Percentiles rank a stretch among this genome's conserved stretches.
Conservation (phyloP, 805 yeast genomes). For the Saccharomyces kudriavzevii region DNA sequence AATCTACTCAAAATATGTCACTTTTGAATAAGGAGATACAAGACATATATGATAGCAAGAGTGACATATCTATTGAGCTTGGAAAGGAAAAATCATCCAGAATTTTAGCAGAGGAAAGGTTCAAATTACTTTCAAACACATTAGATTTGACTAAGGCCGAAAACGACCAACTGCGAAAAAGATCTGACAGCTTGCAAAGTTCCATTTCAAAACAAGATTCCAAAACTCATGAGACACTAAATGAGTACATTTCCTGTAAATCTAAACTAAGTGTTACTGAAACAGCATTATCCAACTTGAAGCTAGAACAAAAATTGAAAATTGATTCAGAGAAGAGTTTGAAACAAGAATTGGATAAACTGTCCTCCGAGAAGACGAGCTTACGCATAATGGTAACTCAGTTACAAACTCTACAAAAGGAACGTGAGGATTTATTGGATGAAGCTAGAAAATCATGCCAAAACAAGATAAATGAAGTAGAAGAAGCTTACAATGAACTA, state of each 20-base stretch:
- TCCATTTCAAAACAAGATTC: conserved; percentile 40
- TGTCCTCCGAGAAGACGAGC: conserved; percentile 51
- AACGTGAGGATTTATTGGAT: conserved; percentile 46
- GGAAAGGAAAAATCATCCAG: conserved; percentile 49
- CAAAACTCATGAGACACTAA: conserved; percentile 40
- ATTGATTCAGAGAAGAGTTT: conserved; percentile 42
- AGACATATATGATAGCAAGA: conserved; percentile 34
- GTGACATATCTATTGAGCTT: conserved; percentile 40
- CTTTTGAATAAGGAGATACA: conserved; percentile 43
- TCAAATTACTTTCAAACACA: conserved; percentile 35
- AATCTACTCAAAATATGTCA: conserved; percentile 38
- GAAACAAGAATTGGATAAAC: conserved; percentile 42
- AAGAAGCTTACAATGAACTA: conserved; percentile 15
- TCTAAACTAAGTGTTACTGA: conserved; percentile 37
- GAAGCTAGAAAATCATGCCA: conserved; percentile 44
- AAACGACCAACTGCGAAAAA: conserved; percentile 36
- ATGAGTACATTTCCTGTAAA: conserved; percentile 49
- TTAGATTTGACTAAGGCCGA: conserved; percentile 38
- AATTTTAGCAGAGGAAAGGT: conserved; percentile 46
- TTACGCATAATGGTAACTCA: conserved; percentile 50
- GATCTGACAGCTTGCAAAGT: conserved; percentile 36
- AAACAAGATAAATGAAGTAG: conserved; percentile 42
- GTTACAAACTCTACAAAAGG: conserved; percentile 53
- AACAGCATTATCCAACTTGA: conserved; percentile 39
- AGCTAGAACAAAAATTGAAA: conserved; percentile 49